Percentiles rank a stretch among this genome's conserved stretches.
Evolutionary conservation across 2,329 filamentous ascomycete genomes (phyloP).

Genomic region (Ophiocordyceps polyrhachis-furcata): DNA sequence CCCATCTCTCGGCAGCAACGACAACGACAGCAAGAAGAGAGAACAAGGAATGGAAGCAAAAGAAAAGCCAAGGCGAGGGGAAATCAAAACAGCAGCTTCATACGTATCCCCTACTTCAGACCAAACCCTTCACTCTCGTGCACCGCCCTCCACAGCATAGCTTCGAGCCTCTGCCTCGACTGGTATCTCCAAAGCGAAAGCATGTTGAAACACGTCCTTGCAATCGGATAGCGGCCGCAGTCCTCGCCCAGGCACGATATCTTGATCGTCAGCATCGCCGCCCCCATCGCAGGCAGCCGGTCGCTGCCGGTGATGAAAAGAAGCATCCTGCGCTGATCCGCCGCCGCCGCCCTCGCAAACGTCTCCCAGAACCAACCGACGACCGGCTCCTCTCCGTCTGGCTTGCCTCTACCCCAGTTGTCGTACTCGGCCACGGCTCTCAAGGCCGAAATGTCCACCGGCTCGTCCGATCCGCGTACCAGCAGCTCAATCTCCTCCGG

Average conservation of each 20-base stretch:
- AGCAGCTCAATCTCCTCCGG: slow-evolving; percentile 85
- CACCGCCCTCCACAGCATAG: slow-evolving; percentile 69
- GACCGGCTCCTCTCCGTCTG: slow-evolving; percentile 43
- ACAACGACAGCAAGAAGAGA: too few relatives aligned
- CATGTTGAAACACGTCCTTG: slow-evolving; percentile 82
- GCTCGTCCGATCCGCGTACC: slow-evolving; percentile 67
- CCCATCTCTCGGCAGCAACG: too few relatives aligned
- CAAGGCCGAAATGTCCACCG: slow-evolving; percentile 59
- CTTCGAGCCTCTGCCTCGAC: slow-evolving; percentile 46
- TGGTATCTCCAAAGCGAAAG: slow-evolving; percentile 58
- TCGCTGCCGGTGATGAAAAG: slow-evolving; percentile 84
- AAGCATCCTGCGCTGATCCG: slow-evolving; percentile 59
- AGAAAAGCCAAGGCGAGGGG: too few relatives aligned
- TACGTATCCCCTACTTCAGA: slow-evolving; percentile 38
- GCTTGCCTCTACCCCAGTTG: slow-evolving; percentile 46
- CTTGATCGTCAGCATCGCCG: slow-evolving; percentile 59
- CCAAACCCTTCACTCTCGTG: slow-evolving; percentile 83
- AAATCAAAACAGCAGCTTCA: neutral
- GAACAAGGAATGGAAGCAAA: neutral
- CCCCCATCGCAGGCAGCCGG: slow-evolving; percentile 73
- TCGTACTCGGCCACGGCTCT: slow-evolving; percentile 66
- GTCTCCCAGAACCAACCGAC: slow-evolving; percentile 80
- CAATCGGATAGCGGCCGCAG: slow-evolving; percentile 57
- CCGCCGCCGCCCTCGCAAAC: slow-evolving; percentile 45
- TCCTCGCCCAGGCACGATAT: slow-evolving; percentile 62